Evolutionary conservation across 139 green algal species (phyloP).

Genomic region (Coelastrella sp.): DNA sequence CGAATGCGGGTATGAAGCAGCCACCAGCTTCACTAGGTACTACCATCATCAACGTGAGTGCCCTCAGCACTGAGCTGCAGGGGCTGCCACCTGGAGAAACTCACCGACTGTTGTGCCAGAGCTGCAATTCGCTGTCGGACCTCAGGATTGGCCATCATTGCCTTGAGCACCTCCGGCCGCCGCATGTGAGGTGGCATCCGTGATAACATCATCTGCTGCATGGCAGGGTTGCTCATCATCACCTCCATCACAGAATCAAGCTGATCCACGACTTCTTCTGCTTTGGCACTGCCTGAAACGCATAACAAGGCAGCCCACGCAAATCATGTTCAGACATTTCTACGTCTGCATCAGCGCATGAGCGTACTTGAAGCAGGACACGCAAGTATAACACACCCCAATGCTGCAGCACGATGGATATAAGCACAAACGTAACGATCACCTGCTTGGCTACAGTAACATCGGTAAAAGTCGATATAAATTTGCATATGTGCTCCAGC

Average conservation of each 20-base stretch:
- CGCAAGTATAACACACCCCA: no score
- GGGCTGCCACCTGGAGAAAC: not conserved
- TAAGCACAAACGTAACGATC: not conserved
- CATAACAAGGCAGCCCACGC: not conserved
- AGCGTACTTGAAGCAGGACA: no score
- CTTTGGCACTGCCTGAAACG: not conserved
- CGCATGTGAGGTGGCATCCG: slow-evolving; percentile 45
- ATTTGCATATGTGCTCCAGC: not conserved
- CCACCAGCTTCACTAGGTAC: no score
- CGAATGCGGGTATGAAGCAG: no score
- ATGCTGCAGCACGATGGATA: no score
- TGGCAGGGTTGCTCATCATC: slow-evolving; percentile 37
- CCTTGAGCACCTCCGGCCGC: slow-evolving; percentile 38
- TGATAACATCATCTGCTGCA: slow-evolving; percentile 42
- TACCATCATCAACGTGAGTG: no score
- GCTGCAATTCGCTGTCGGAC: slow-evolving; percentile 25
- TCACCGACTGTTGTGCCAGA: slow-evolving; percentile 32
- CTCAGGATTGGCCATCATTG: slow-evolving; percentile 49
- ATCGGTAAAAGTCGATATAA: not conserved
- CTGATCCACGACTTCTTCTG: slow-evolving; percentile 16
- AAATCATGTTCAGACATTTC: no score
- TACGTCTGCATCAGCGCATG: no score
- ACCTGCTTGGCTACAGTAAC: not conserved
- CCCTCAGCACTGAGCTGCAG: no score
- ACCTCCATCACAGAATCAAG: slow-evolving; percentile 44